Evolutionary conservation across 257 asterid species (phyloP), one percentile per base, ranked within the genome.

Genomic region (Ilex asprella): DNA sequence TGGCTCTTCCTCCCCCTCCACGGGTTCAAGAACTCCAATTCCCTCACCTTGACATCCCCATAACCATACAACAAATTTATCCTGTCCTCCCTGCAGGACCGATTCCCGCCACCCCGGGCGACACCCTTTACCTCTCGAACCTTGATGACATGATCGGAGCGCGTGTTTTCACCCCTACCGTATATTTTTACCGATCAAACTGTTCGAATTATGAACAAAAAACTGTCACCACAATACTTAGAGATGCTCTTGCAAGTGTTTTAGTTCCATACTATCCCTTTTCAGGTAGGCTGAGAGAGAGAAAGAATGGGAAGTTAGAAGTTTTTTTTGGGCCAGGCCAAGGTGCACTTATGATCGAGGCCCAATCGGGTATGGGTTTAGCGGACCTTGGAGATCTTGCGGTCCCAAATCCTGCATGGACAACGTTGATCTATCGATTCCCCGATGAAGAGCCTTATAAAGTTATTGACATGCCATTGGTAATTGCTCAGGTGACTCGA

Each of bases 91-190:
- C 96, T 7, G 62, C 75, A 39, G 30, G 58, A 30, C 43, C 70
- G 50, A 68, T 69, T 21, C 72, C 89, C 2, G 65, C 63, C 14
- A 41, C 73, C 31, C 44, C 73, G 31, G 83, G 72, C 13, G 78
- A 78, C 12, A 71, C 55, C 60, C 95, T 88, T 27, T 91, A 88
- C 78, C 94, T 91, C 78, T 88, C 98, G 9, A 91, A 91, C 71
- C 94, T 91, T 9, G 98, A 91, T 64, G 96, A 91, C 75, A 82
- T 84, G 89, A 67, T 91, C 50, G 96, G 98, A 8, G 80, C 79
- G 12, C 94, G 95, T 1, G 88, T 76, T 64, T 85, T 87, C 70
- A 90, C 97, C 51, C 97, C 95, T 14, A 87, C 95, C 0, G 75
- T 85, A n/a, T 87, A 85, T 73, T 90, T 90, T 49, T 90, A 87